Base-by-base conservation (phyloP, 2,329 filamentous ascomycete genomes). In the Aspergillaceae sp. region DNA sequence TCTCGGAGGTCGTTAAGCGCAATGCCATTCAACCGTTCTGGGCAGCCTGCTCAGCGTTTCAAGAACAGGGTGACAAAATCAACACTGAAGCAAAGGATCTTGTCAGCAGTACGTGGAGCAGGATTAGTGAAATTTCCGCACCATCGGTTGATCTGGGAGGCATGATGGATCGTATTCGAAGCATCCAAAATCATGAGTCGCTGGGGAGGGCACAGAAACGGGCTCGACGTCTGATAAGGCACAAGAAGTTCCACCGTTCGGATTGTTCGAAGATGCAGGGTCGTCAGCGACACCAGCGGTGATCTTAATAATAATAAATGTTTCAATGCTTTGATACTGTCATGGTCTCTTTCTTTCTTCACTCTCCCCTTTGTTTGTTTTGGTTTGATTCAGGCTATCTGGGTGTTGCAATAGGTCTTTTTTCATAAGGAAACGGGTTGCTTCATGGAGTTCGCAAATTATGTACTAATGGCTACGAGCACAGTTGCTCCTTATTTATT, bases 181-280 rank as follows among this genome's bases (percentile, higher is more conserved):
- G 56, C 35, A 52, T 51, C 9, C 55, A 53, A 30, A 62, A 58
- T 42, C 60, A 52, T 34, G 56, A 57, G 35, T 48, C 62, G 11
- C 48, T 70, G 40, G 60, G 57, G 41, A 59, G 51, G 32, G 66
- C 66, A 36, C 67, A 70, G 41, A 59, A 55, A 42, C 58, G 58
- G 38, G 67, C 64, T 26, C 60, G 57, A 38, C 46, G 55, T 35
- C 42, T 68, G 42, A 46, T 64, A 45, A 57, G 54, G 43, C 51
- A 55, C n/a, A 54, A 50, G 44, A 40, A 48, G 5, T 47, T 48
- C 43, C 47, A 49, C 6, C 26, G 19, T 19, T 19, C 19, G 19
- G 19, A 19, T 19, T 19, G 19, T 19, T 19, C 19, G 19, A 19
- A 19, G 19, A 19, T 19, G 19, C 19, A 19, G 19, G 19, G 19